phyloP scores from a whole-genome alignment of 805 yeast genomes.

The Metschnikowia gelsemii region DNA sequence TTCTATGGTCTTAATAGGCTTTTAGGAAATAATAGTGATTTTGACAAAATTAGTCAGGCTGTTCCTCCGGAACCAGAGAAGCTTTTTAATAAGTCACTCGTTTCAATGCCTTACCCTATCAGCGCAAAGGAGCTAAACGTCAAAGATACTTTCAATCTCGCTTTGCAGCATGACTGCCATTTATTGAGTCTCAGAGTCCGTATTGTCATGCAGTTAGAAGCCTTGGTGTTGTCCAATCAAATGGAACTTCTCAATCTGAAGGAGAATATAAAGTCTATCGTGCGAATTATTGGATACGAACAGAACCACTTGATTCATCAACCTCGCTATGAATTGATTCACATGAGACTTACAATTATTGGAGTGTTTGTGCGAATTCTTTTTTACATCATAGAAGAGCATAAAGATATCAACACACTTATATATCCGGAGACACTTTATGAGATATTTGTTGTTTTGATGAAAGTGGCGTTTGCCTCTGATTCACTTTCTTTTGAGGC shows the following conservation, averaged over 20 bases:
- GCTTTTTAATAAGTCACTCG: conserved; percentile 8
- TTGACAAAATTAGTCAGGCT: conserved; percentile 41
- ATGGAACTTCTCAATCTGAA: conserved; percentile 33
- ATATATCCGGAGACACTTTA: conserved; percentile 41
- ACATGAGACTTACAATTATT: conserved; percentile 40
- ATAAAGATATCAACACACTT: conserved; percentile 30
- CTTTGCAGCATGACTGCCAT: conserved; percentile 44
- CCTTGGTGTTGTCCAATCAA: conserved; percentile 32
- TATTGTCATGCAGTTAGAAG: conserved; percentile 51
- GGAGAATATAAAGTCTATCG: conserved; percentile 40
- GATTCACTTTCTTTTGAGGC: conserved; percentile 43
- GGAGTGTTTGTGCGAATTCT: conserved; percentile 41
- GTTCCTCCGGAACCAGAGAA: conserved; percentile 30
- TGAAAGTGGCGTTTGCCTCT: conserved; percentile 53
- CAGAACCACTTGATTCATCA: conserved; percentile 46
- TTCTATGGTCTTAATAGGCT: conserved; percentile 55
- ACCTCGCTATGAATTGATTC: conserved; percentile 44
- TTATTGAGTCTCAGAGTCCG: conserved; percentile 42
- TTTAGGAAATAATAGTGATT: conserved; percentile 51
- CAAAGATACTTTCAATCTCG: conserved; percentile 17
- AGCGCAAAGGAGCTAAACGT: conserved; percentile 2
- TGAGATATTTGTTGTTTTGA: conserved; percentile 50
- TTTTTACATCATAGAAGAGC: conserved; percentile 37
- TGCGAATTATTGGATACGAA: conserved; percentile 47
- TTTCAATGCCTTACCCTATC: conserved; percentile 17